Percentiles rank a stretch among this genome's conserved stretches.
Evolutionary conservation across 768 basidiomycete species (phyloP).

Genomic region (Tricholoma terreum): DNA sequence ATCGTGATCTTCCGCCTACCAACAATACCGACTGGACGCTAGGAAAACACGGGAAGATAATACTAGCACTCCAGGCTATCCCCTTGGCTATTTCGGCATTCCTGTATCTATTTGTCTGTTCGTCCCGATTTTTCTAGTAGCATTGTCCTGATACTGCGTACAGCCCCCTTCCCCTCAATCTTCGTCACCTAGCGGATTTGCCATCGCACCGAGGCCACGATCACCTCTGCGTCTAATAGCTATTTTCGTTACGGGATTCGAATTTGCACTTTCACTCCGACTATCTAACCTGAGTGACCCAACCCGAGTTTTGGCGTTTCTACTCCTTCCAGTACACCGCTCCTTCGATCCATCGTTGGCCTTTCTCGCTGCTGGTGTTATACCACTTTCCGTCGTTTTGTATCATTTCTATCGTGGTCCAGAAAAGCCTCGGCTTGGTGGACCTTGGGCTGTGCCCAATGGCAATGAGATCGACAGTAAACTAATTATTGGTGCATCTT

Average conservation of each 20-base stretch:
- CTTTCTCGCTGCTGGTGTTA: slow-evolving; percentile 49
- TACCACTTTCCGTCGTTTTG: slow-evolving; percentile 44
- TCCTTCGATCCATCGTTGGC: slow-evolving; percentile 57
- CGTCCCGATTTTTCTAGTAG: slow-evolving; percentile 12
- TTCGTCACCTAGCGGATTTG: slow-evolving; percentile 6
- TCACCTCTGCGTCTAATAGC: slow-evolving; percentile 35
- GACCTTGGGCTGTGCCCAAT: slow-evolving; percentile 40
- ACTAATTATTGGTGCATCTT: slow-evolving; percentile 47
- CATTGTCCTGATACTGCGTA: not conserved
- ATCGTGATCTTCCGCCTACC: slow-evolving; percentile 30
- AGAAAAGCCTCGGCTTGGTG: slow-evolving; percentile 41
- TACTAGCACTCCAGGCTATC: slow-evolving; percentile 40
- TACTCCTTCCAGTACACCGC: slow-evolving; percentile 44
- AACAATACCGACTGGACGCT: slow-evolving; percentile 39
- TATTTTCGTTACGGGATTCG: slow-evolving; percentile 39
- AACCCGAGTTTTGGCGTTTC: slow-evolving; percentile 48
- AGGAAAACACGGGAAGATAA: slow-evolving; percentile 28
- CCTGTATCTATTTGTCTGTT: slow-evolving; percentile 29
- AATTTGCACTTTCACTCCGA: slow-evolving; percentile 52
- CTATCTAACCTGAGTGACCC: slow-evolving; percentile 53
- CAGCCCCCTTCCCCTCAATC: slow-evolving; percentile 4
- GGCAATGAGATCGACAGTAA: slow-evolving; percentile 39
- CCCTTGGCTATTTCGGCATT: slow-evolving; percentile 32
- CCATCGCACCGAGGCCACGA: slow-evolving; percentile 7
- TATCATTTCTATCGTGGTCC: slow-evolving; percentile 41